Conservation (phyloP, 768 basidiomycete species). For the Tricholomella constricta region DNA sequence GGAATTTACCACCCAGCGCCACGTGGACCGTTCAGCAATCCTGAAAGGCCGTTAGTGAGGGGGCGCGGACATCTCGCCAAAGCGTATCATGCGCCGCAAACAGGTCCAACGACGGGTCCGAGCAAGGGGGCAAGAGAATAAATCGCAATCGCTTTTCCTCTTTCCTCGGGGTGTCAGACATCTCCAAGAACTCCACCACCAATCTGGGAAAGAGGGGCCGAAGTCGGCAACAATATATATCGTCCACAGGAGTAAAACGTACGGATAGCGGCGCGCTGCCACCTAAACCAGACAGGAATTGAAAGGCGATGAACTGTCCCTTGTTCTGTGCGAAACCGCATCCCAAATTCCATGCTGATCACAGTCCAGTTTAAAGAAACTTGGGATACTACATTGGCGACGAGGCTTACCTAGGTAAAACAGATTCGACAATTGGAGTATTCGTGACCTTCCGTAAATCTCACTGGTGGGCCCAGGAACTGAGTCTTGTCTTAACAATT, state of each 20-base stretch:
- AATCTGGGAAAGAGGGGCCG: constrained; percentile 29
- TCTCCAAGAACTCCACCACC: constrained; percentile 71
- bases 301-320: constrained; percentile 63
- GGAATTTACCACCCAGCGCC: constrained; percentile 68
- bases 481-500: constrained; percentile 11
- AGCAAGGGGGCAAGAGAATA: constrained; percentile 68
- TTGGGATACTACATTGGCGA: neutral
- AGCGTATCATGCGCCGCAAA: constrained; percentile 60
- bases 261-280: constrained; percentile 71
- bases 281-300: constrained; percentile 72
- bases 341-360: constrained; percentile 59
- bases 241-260: constrained; percentile 39
- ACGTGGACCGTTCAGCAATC: constrained; percentile 62
- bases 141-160: constrained; percentile 63
- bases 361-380: neutral
- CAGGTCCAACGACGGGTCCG: constrained; percentile 65
- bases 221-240: constrained; percentile 22
- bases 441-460: constrained; percentile 64
- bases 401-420: constrained; percentile 57
- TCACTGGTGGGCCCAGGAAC: constrained; percentile 65
- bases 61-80: neutral
- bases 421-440: constrained; percentile 65
- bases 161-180: constrained; percentile 58
- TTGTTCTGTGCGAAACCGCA: constrained; percentile 66
- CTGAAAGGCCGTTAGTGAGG: too few species aligned